Conservation (phyloP, 495 filamentous ascomycete genomes). For the Penicillium cosmopolitanum region DNA sequence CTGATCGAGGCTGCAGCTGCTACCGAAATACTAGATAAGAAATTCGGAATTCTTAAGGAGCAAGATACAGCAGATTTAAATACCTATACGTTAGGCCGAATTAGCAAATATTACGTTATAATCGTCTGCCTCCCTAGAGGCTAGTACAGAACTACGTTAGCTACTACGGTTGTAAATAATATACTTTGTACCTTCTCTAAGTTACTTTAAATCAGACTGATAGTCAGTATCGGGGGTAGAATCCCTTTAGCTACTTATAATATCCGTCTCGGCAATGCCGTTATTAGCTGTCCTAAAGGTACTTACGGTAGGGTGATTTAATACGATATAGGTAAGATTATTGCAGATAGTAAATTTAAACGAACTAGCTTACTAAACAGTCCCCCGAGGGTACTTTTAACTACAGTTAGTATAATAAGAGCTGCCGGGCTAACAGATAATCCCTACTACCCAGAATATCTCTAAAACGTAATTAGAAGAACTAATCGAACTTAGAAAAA, state of each 20-base stretch:
- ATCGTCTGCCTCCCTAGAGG: slow-evolving; percentile 44
- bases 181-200: slow-evolving; percentile 35
- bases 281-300: slow-evolving; percentile 27
- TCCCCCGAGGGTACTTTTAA: slow-evolving; percentile 30
- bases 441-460: slow-evolving; percentile 17
- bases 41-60: slow-evolving; percentile 33
- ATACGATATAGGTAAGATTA: slow-evolving; percentile 16
- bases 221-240: slow-evolving; percentile 21
- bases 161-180: slow-evolving; percentile 40
- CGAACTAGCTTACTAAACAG: slow-evolving; percentile 34
- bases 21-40: slow-evolving; percentile 49
- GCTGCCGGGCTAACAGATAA: slow-evolving; percentile 23
- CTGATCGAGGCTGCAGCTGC: slow-evolving; percentile 48
- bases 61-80: slow-evolving; percentile 35
- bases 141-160: slow-evolving; percentile 42
- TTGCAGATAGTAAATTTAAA: slow-evolving; percentile 41
- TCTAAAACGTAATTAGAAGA: slow-evolving; percentile 21
- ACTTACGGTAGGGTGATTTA: slow-evolving; percentile 16
- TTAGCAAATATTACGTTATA: slow-evolving; percentile 48
- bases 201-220: slow-evolving; percentile 20
- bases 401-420: slow-evolving; percentile 28
- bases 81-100: slow-evolving; percentile 44
- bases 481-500: slow-evolving; percentile 22
- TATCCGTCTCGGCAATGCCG: slow-evolving; percentile 21
- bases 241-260: slow-evolving; percentile 21